Evolutionary conservation across 2,329 filamentous ascomycete genomes (phyloP), one percentile per base, ranked within the genome.

Genomic region (Daldinia eschscholtzii): DNA sequence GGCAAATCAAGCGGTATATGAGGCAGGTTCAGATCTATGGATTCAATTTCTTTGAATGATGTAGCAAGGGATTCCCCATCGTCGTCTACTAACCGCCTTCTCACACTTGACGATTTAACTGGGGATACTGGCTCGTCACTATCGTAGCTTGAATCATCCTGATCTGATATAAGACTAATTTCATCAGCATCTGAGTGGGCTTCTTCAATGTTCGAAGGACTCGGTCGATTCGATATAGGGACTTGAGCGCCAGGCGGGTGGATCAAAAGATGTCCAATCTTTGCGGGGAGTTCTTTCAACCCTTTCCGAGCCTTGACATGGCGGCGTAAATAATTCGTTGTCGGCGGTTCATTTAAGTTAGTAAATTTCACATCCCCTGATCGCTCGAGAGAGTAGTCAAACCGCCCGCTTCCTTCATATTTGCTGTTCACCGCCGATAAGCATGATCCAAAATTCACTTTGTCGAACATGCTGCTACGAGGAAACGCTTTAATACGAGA

Each of bases 361-460:
- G 73, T 44, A 72, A 70, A 44, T 73, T 80, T 79, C 66, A 52
- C 75, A 76, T 44, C 79, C 75, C 46, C 74, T 35, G 61, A 76
- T 73, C 20, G 78, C 74, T 72, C 80, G 75, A 57, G 75, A 76
- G 75, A 83, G 42, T 75, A 86, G 65, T 86, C 83, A 67, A 87
- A 89, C 1, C 83, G 81, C 13, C 87, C 87, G 4, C 84, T 86
- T 52, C 84, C 83, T 70, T 87, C 84, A 69, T 89, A 89, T 71
- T 89, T 89, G 70, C 85, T 87, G 70, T 85, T 87, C 48, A 87
- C 86, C 61, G 84, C 77, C 0, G 86, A 84, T 35, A 89, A 78
- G 15, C 81, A 81, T 4, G 85, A 82, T 28, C 87, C 85, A 56
- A 89, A 87, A 42, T 84, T 80, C 33, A 89, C 81, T 68, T 83